Conservation (phyloP, 371 early-diverging fungal species). For the Mortierella sp. region DNA sequence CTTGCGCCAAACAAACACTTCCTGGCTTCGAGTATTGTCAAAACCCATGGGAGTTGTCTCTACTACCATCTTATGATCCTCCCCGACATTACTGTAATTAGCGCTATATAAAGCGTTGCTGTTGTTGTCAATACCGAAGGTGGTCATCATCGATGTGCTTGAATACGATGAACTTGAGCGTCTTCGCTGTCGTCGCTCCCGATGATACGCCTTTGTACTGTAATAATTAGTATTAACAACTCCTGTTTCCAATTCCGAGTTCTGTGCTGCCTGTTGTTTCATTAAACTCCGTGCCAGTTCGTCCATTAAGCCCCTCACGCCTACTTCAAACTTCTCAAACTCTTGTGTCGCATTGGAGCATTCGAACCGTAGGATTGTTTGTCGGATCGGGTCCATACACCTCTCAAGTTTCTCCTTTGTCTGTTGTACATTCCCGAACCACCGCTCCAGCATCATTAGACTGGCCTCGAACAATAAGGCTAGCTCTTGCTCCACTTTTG, state of each 20-base stretch:
- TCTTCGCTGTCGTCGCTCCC: neutral
- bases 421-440: constrained; percentile 20
- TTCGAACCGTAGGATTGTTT: constrained; percentile 17
- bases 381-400: constrained; percentile 20
- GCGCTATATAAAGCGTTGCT: neutral
- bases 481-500: constrained; percentile 43
- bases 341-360: neutral
- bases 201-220: neutral
- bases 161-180: constrained; percentile 10
- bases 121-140: neutral
- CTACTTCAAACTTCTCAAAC: constrained; percentile 9
- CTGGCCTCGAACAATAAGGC: constrained; percentile 39
- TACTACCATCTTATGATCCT: neutral
- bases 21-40: constrained; percentile 33
- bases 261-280: constrained; percentile 21
- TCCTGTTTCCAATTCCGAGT: neutral
- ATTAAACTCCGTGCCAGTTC: constrained; percentile 19
- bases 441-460: constrained; percentile 41
- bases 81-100: neutral
- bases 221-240: constrained; percentile 7
- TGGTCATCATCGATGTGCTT: neutral
- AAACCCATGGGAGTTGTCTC: neutral
- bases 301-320: constrained; percentile 5
- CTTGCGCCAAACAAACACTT: constrained; percentile 45
- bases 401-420: constrained; percentile 1